Base-by-base conservation (phyloP, 73 alveolate genomes). In the Effrenium voratum region DNA sequence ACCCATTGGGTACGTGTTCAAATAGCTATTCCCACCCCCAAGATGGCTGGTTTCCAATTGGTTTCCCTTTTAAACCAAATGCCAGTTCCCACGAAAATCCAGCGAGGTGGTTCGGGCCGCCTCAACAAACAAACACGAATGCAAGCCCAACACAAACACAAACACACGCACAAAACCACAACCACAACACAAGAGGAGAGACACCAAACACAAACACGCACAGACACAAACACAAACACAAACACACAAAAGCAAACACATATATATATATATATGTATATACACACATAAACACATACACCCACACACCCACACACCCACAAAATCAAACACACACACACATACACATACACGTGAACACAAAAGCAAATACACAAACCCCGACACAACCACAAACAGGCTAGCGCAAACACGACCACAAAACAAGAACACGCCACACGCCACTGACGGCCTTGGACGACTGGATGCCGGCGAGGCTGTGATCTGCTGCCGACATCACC, bases 401-500 rank as follows among this genome's bases (percentile, higher is more conserved):
- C 63, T 12, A 52, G 8, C 63, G 8, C 19, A 52, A 12, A 12
- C 19, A 8, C 63, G 19, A 52, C 19, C 8, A 52, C 8, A 8
- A 52, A 52, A 19, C 19, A 52, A 12, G 19, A 52, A 52, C 63
- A 12, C 26, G 8, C 63, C 8, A 19, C 63, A 52, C 8, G 19
- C 63, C 8, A 52, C 19, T 52, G 8, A 19, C 44, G 40, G n/a
- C 95, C 95, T 87, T 43, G 38, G 95, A 87, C 0, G 95, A 87
- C 70, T 87, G 95, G 84, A 87, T 87, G 16, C 95, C 95, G 15
- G 68, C 95, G 84, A 87, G 63, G 72, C 84, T 40, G 38, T 87
- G 95, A 49, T 87, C 95, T 10, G 95, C 80, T 32, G 95, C 81
- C 32, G 95, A 63, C 70, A 87, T 87, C 85, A 87, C 95, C 15